These are phyloP conservation scores for Colletotrichum graminicola DNA, from an alignment of 2,329 filamentous ascomycete species.

Conservation along the genomic window DNA sequence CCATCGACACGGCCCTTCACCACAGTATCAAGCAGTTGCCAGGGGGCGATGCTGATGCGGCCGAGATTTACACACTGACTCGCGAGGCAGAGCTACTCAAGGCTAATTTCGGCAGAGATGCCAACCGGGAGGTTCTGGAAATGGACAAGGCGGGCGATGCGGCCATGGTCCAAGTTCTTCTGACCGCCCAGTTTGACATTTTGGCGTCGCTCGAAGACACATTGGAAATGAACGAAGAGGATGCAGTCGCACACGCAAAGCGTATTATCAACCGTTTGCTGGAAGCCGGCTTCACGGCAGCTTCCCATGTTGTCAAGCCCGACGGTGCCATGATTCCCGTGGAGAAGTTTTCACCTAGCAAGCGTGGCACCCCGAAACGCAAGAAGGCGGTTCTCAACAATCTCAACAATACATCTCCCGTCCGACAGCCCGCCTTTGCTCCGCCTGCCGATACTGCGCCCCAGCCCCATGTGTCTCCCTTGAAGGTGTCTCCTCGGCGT, in stretches of 20 bases:
- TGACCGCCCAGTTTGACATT: conserved; percentile 93
- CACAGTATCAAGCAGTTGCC: conserved; percentile 85
- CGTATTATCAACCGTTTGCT: conserved; percentile 82
- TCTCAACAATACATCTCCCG: conserved; percentile 56
- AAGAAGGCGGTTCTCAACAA: conserved; percentile 64
- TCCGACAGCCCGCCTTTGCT: conserved; percentile 59
- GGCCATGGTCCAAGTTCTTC: conserved; percentile 82
- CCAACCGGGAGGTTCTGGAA: conserved; percentile 81
- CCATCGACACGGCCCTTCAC: conserved; percentile 87
- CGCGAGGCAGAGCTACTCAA: conserved; percentile 90
- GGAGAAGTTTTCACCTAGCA: conserved; percentile 77
- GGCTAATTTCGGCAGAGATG: conserved; percentile 83
- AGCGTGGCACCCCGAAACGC: conserved; percentile 82
- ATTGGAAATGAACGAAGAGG: conserved; percentile 83
- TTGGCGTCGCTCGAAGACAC: conserved; percentile 86
- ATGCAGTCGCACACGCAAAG: conserved; percentile 85
- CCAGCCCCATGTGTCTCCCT: conserved; percentile 65
- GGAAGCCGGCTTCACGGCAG: conserved; percentile 78
- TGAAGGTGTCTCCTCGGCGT: conserved; percentile 84
- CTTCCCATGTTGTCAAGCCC: conserved; percentile 89
- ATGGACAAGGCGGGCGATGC: conserved; percentile 86
- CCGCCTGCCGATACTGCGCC: conserved; percentile 46
- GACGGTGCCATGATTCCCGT: conserved; percentile 75
- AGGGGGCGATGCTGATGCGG: conserved; percentile 74
- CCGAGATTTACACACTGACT: conserved; percentile 78